phyloP scores from a whole-genome alignment of 345 rosid species.

The Brassica cretica region DNA sequence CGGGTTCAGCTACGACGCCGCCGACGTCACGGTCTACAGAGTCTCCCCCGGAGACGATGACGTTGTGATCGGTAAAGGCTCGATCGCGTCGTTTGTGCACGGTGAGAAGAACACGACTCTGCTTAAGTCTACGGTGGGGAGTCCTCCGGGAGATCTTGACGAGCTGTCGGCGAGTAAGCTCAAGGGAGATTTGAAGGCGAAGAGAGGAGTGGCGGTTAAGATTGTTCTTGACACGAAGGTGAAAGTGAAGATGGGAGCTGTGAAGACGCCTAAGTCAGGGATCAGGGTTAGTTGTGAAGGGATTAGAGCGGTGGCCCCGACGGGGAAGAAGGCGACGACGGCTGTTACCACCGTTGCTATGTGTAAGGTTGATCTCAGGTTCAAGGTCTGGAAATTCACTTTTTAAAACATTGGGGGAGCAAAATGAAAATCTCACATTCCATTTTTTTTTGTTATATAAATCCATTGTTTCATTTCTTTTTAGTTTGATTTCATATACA shows the following conservation, averaged over 20 bases:
- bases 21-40: slow-evolving; percentile 42
- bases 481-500: slow-evolving; percentile 28
- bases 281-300: slow-evolving; percentile 71
- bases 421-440: not conserved
- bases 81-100: slow-evolving; percentile 59
- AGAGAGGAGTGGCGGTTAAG: slow-evolving; percentile 56
- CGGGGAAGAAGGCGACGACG: slow-evolving; percentile 56
- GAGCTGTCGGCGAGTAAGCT: slow-evolving; percentile 50
- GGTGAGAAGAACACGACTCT: slow-evolving; percentile 70
- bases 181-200: slow-evolving; percentile 55
- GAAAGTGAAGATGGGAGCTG: slow-evolving; percentile 64
- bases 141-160: slow-evolving; percentile 45
- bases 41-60: slow-evolving; percentile 35
- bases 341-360: slow-evolving; percentile 57
- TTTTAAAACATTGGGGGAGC: slow-evolving; percentile 32
- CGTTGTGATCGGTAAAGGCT: slow-evolving; percentile 57
- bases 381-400: slow-evolving; percentile 92
- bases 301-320: slow-evolving; percentile 53
- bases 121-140: slow-evolving; percentile 51
- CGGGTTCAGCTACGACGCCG: slow-evolving; percentile 54
- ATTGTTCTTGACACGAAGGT: slow-evolving; percentile 62
- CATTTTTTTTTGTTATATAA: not conserved
- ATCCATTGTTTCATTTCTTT: not conserved
- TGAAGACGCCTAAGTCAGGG: slow-evolving; percentile 59
- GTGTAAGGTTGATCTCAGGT: slow-evolving; percentile 75